Evolutionary conservation across 2,329 filamentous ascomycete species (phyloP).

Genomic region (Dothistroma pini): DNA sequence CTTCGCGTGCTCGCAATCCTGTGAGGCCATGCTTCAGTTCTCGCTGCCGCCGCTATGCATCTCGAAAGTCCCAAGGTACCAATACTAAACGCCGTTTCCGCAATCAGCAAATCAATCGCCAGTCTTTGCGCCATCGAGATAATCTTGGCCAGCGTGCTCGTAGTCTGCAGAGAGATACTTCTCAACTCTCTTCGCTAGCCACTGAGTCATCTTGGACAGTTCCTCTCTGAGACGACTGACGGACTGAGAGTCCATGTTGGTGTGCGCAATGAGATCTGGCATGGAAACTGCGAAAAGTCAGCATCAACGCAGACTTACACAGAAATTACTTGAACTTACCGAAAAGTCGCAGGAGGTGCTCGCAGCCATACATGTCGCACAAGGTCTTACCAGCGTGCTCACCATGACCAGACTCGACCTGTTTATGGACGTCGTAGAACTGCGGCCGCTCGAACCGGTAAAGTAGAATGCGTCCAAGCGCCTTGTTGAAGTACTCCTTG

Average conservation of each 20-base stretch:
- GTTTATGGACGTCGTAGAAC: conserved; percentile 71
- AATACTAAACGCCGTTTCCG: neutral
- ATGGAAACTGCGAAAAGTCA: conserved; percentile 63
- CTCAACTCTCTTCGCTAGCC: conserved; percentile 73
- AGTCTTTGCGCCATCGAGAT: conserved; percentile 52
- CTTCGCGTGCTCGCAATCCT: neutral
- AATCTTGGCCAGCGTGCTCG: conserved; percentile 67
- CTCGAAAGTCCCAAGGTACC: neutral
- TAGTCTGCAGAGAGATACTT: conserved; percentile 77
- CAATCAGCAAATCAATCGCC: conserved; percentile 2
- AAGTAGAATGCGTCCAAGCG: conserved; percentile 79
- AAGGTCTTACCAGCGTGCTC: conserved; percentile 67
- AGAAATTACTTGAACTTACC: conserved; percentile 55
- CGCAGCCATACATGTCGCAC: conserved; percentile 83
- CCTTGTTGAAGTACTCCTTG: conserved; percentile 91
- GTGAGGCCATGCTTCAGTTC: neutral
- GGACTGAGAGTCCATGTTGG: conserved; percentile 94
- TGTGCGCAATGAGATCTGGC: conserved; percentile 91
- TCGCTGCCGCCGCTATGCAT: neutral
- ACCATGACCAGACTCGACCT: conserved; percentile 58
- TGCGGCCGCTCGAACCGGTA: conserved; percentile 94
- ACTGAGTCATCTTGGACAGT: conserved; percentile 77
- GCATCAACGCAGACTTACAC: neutral
- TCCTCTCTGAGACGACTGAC: conserved; percentile 87
- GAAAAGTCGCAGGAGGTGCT: conserved; percentile 84